These are phyloP conservation scores for Salix udensis DNA, from an alignment of 345 rosid genomes.

Conservation along the genomic window DNA sequence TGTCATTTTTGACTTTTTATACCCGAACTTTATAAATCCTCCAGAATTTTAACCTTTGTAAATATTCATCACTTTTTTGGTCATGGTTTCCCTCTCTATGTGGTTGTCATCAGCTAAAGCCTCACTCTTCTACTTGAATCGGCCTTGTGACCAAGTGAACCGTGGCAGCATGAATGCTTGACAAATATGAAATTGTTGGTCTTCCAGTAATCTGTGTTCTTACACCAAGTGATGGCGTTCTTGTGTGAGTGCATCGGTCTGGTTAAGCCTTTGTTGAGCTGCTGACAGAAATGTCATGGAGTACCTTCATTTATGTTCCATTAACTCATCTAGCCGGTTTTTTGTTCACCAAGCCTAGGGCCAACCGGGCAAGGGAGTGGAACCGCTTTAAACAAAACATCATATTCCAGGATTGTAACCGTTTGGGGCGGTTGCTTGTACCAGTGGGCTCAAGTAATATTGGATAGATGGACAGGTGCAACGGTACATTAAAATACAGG, in stretches of 20 bases:
- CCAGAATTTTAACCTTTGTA: background rate
- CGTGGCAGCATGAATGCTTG: background rate
- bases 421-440: too few species aligned
- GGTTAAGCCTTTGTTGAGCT: background rate
- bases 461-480: too few species aligned
- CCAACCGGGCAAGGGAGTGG: background rate
- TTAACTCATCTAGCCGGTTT: background rate
- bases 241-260: background rate
- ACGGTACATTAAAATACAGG: too few species aligned
- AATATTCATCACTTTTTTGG: background rate
- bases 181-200: background rate
- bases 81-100: background rate
- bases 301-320: background rate
- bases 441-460: too few species aligned
- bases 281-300: background rate
- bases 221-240: background rate
- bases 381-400: background rate
- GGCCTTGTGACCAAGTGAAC: background rate
- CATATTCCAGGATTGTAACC: background rate
- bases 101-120: background rate
- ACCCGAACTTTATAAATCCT: background rate
- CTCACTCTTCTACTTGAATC: background rate
- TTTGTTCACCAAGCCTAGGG: background rate
- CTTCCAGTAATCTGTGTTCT: background rate
- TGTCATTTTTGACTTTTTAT: background rate